These are phyloP conservation scores for Taphrina flavorubra DNA, from an alignment of 1,139 yeast species.

Conservation along the genomic window DNA sequence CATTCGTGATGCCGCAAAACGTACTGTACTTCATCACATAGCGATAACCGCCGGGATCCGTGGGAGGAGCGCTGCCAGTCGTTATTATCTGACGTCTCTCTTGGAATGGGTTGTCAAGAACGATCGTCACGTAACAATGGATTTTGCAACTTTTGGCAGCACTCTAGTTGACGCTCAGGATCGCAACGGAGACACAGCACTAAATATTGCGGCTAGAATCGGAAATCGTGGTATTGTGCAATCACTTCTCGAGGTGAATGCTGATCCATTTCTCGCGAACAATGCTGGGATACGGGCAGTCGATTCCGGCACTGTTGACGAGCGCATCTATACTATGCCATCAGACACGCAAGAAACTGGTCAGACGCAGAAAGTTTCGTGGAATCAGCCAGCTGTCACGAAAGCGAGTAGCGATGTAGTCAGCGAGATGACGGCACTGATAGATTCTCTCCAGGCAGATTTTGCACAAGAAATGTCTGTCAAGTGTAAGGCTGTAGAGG, in stretches of 20 bases:
- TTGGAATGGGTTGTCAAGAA: conserved; percentile 78
- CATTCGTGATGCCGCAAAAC: conserved; percentile 72
- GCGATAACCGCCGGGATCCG: conserved; percentile 76
- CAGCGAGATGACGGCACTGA: conserved; percentile 54
- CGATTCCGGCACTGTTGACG: conserved; percentile 69
- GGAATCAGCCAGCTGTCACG: conserved; percentile 17
- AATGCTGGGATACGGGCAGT: conserved; percentile 83
- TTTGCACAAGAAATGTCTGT: conserved; percentile 59
- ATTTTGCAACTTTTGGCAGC: conserved; percentile 66
- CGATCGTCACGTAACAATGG: conserved; percentile 55
- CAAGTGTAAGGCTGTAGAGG: conserved; percentile 58
- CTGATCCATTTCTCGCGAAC: conserved; percentile 77
- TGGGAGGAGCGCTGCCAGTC: conserved; percentile 70
- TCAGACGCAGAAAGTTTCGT: conserved; percentile 1
- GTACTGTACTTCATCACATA: conserved; percentile 92
- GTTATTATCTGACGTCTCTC: conserved; percentile 76
- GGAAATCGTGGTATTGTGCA: conserved; percentile 84
- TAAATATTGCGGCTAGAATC: conserved; percentile 87
- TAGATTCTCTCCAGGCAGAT: conserved; percentile 52
- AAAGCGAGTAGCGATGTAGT: conserved; percentile 46
- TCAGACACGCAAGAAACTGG: neutral
- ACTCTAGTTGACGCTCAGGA: conserved; percentile 79
- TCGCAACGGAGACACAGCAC: conserved; percentile 81
- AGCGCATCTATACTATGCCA: neutral
- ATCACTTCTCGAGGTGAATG: conserved; percentile 81